Base-by-base conservation (phyloP, 2,329 filamentous ascomycete species). In the Macrophomina tecta region DNA sequence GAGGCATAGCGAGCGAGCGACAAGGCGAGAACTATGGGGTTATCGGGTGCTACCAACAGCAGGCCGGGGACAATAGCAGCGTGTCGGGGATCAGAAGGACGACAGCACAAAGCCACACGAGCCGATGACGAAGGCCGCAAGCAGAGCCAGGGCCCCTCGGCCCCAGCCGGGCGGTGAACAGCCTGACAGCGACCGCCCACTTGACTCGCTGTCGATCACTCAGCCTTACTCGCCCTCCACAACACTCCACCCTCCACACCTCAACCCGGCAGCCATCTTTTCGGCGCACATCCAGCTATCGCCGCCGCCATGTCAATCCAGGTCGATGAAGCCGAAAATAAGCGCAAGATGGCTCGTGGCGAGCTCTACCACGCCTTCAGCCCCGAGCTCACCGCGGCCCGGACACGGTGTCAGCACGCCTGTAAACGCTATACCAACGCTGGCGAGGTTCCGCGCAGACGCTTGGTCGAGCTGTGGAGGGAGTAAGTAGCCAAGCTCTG, bases 341-440 rank as follows among this genome's bases (percentile, higher is more conserved):
- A 75, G 69, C 71, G 73, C 51, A 76, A 74, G 53, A 92, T 92
- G 89, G 78, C 81, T 56, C 81, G 83, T 14, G 90, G 90, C 58
- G 88, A 94, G 75, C 84, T 94, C 11, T 94, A 93, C 77, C 85
- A 89, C 71, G 87, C 90, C 49, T 94, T 94, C 73, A 86, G 87
- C 0, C 89, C 91, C 0, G 86, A 90, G 40, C 87, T 95, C 4
- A 78, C 86, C 2, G 87, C 84, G 0, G 89, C 85, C 46, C 86
- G 92, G 18, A 79, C 81, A n/a, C 83, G 88, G 14, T 92, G 90
- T 76, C 83, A 83, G 49, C 77, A 81, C 38, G 90, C 91, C 0
- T 88, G 85, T 71, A 77, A 83, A 28, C 82, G 82, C 30, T 93
- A 88, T 80, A 94, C 93, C 77, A 82, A 81, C 56, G 84, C 86